phyloP scores from a whole-genome alignment of 2,329 filamentous ascomycete genomes.

The Juglanconis juglandina region DNA sequence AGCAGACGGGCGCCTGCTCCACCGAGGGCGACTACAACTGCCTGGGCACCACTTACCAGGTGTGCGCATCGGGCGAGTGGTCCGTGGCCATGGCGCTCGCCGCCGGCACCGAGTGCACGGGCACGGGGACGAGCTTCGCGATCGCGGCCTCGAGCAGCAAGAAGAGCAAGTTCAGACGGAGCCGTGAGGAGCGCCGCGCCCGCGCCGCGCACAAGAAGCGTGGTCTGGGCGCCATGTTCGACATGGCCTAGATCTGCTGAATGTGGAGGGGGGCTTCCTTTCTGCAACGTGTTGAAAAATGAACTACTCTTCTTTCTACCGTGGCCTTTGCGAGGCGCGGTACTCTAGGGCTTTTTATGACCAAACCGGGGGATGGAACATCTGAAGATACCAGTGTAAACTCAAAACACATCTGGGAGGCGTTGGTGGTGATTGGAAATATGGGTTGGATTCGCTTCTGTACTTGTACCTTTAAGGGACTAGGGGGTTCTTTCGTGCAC shows the following conservation, averaged over 20 bases:
- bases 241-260: constrained; percentile 21
- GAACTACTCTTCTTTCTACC: not conserved
- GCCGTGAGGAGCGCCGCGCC: constrained; percentile 8
- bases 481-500: not conserved
- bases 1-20: constrained; percentile 42
- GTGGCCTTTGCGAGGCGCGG: not conserved
- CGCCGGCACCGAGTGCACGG: constrained; percentile 42
- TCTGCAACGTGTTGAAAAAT: not conserved
- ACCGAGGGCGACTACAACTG: constrained; percentile 50
- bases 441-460: not conserved
- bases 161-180: constrained; percentile 17
- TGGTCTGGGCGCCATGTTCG: constrained; percentile 1
- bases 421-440: not conserved
- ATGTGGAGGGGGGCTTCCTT: not conserved
- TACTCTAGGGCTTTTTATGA: not conserved
- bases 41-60: constrained; percentile 45
- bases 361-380: not conserved
- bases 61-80: constrained; percentile 49
- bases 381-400: not conserved
- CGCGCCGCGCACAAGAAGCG: not conserved
- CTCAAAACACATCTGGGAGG: not conserved
- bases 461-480: not conserved
- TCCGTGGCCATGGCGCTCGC: constrained; percentile 39
- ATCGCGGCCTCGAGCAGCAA: constrained; percentile 24
- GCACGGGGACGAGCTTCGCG: constrained; percentile 29